These are phyloP conservation scores for Silene latifolia DNA, from an alignment of 148 eudicot species.

Conservation along the genomic window DNA sequence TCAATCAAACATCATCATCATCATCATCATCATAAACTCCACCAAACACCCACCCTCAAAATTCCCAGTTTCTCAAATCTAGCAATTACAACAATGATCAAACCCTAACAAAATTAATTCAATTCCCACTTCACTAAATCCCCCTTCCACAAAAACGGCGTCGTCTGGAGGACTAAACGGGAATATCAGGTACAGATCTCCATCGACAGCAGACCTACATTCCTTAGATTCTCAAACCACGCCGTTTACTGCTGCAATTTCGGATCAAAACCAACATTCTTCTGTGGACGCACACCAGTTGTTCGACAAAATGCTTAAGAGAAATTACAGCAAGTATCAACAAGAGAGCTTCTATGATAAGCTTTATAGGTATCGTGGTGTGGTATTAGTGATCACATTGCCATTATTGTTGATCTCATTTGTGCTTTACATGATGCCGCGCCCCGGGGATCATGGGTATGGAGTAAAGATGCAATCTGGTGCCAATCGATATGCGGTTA, in stretches of 20 bases:
- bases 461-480: conserved; percentile 28
- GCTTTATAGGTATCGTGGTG: conserved; percentile 46
- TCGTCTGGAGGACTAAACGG: conserved; percentile 50
- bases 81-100: too few relatives aligned
- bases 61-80: neutral
- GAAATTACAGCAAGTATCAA: conserved; percentile 33
- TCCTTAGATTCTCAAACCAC: conserved; percentile 35
- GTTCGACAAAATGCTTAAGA: conserved; percentile 53
- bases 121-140: too few relatives aligned
- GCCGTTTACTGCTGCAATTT: conserved; percentile 23
- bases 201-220: conserved; percentile 75
- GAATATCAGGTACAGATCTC: conserved; percentile 88
- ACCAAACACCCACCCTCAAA: neutral
- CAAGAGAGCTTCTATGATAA: conserved; percentile 52
- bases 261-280: neutral
- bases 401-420: conserved; percentile 54
- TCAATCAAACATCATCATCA: too few relatives aligned
- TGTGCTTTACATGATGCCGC: conserved; percentile 61
- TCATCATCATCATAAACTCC: neutral
- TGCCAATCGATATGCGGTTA: conserved; percentile 56
- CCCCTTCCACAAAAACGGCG: conserved; percentile 22
- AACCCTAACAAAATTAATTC: too few relatives aligned
- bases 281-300: conserved; percentile 27
- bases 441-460: conserved; percentile 24
- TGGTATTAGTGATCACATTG: conserved; percentile 53